Base-by-base conservation (phyloP, 2,329 filamentous ascomycete species). In the Colletotrichum musae region DNA sequence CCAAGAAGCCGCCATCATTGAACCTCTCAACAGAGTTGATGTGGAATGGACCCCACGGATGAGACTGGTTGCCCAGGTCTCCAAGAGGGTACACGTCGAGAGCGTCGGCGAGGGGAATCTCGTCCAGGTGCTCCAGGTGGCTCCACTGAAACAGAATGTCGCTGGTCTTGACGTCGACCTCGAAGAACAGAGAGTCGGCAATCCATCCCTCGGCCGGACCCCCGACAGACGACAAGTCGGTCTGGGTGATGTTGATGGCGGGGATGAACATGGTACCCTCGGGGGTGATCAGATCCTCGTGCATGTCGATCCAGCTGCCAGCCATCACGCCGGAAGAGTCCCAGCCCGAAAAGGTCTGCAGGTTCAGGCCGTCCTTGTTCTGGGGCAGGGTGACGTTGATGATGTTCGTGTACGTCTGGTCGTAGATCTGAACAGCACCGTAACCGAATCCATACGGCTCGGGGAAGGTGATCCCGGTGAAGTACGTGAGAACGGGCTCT, bases 21-120 rank as follows among this genome's bases (percentile, higher is more conserved):
- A 84, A 83, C 73, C 88, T 87, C 72, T 87, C 84, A 32, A 89
- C 77, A 43, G 85, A 85, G 77, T 89, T 88, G 76, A 89, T 84
- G 74, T 88, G 86, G 74, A 88, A 88, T 70, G 83, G 88, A 74
- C 89, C 87, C 77, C 86, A 89, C 1, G 82, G 79, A 24, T 74
- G 74, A 4, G 74, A 73, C 51, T 73, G 72, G 43, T 73, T 75
- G 28, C 77, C 76, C 21, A 71, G 67, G 18, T 73, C 67, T n/a
- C 70, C 65, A n/a, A 76, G 24, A 13, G 74, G 73, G 41, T 74
- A 73, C 15, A 56, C 58, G 6, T 32, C 43, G 4, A 58, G 58
- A 18, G 64, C 41, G 28, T 61, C 51, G 12, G 24, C 24, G 1
- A 67, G 51, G 18, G 64, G 51, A 9, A 67, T 67, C 32, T 67